Evolutionary conservation across 2,329 filamentous ascomycete species (phyloP).

Genomic region (Sclerotinia subarctica): DNA sequence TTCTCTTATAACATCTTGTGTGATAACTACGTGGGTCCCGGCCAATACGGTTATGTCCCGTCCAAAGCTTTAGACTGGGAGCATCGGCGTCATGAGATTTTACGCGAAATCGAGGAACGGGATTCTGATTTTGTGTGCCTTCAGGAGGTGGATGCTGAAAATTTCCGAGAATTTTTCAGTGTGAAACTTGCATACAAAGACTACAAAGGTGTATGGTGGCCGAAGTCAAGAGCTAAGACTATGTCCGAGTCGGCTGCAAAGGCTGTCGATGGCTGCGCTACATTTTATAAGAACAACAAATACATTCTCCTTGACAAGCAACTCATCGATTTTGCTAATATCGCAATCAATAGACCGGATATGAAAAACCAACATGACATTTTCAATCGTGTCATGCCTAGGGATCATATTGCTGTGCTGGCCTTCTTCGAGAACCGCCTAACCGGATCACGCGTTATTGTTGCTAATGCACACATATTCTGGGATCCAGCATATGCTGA

Average conservation of each 20-base stretch:
- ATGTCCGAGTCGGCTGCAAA: slow-evolving; percentile 88
- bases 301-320: slow-evolving; percentile 93
- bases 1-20: slow-evolving; percentile 96
- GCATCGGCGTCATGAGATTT: slow-evolving; percentile 75
- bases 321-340: slow-evolving; percentile 84
- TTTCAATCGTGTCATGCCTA: slow-evolving; percentile 97
- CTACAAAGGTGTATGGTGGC: slow-evolving; percentile 93
- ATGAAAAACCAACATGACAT: slow-evolving; percentile 98
- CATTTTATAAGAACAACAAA: slow-evolving; percentile 94
- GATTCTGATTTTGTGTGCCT: slow-evolving; percentile 88
- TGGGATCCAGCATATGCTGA: slow-evolving; percentile 91
- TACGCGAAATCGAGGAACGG: slow-evolving; percentile 74
- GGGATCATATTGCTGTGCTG: slow-evolving; percentile 92
- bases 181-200: slow-evolving; percentile 81
- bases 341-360: slow-evolving; percentile 90
- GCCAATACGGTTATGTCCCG: slow-evolving; percentile 87
- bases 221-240: slow-evolving; percentile 83
- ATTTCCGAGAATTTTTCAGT: slow-evolving; percentile 86
- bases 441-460: slow-evolving; percentile 87
- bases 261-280: slow-evolving; percentile 91
- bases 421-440: slow-evolving; percentile 88
- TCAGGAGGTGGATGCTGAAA: slow-evolving; percentile 90
- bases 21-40: slow-evolving; percentile 83
- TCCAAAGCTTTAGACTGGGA: slow-evolving; percentile 81
- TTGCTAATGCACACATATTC: slow-evolving; percentile 90